phyloP scores from a whole-genome alignment of 2,329 filamentous ascomycete species.

The Neonectria magnoliae region DNA sequence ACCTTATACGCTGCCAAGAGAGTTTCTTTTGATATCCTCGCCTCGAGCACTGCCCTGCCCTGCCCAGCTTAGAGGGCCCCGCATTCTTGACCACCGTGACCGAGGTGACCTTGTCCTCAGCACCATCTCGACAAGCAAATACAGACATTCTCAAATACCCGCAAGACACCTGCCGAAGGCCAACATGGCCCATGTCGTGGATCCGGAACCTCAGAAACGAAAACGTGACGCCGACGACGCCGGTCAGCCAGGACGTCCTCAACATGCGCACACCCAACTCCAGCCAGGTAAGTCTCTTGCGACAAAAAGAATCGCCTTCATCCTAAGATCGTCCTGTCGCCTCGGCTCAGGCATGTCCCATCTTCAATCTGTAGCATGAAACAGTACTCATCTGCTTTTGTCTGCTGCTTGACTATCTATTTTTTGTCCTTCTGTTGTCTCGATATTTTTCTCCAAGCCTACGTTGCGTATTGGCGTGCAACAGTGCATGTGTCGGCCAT shows the following conservation, averaged over 20 bases:
- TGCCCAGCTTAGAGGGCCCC: conserved; percentile 11
- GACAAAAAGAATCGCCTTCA: conserved; percentile 29
- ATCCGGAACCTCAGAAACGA: conserved; percentile 57
- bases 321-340: conserved; percentile 30
- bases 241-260: conserved; percentile 51
- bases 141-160: not conserved
- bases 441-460: conserved; percentile 22
- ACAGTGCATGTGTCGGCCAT: conserved; percentile 18
- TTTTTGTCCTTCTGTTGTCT: conserved; percentile 16
- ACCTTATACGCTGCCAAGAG: conserved; percentile 15
- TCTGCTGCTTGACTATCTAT: conserved; percentile 3
- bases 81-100: conserved; percentile 19
- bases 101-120: conserved; percentile 8
- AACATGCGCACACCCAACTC: conserved; percentile 52
- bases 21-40: conserved; percentile 1
- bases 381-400: conserved; percentile 12
- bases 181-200: conserved; percentile 55
- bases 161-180: not conserved
- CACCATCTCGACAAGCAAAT: conserved; percentile 10
- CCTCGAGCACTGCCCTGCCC: not conserved
- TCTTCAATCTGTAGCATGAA: conserved; percentile 33
- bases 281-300: conserved; percentile 56
- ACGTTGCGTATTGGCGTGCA: conserved; percentile 18
- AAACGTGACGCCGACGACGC: conserved; percentile 60
- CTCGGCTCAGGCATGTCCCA: conserved; percentile 30